A percentile compares a stretch with the other conserved stretches of the same genome.
phyloP scores from a whole-genome alignment of 2,329 filamentous ascomycete species.

The Diplocarpon mali region DNA sequence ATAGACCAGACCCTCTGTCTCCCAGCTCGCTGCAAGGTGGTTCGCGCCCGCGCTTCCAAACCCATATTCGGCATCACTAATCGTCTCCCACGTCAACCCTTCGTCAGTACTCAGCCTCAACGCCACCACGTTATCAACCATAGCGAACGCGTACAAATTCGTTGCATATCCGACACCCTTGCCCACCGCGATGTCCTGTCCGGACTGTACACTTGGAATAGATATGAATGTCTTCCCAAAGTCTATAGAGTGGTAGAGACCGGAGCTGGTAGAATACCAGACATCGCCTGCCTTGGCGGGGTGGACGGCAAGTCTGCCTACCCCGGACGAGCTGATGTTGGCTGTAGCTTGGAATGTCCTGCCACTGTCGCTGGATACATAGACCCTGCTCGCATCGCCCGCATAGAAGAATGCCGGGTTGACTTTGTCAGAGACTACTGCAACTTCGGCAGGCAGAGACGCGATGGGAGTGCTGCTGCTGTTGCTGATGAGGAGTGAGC shows the following conservation, averaged over 20 bases:
- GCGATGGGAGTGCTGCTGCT: constrained; percentile 30
- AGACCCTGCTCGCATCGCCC: constrained; percentile 27
- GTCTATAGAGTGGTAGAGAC: constrained; percentile 42
- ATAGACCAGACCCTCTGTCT: constrained; percentile 5
- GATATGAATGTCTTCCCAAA: constrained; percentile 27
- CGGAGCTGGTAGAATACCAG: constrained; percentile 42
- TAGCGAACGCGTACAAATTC: constrained; percentile 6
- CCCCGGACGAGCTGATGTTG: constrained; percentile 14
- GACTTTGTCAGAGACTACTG: constrained; percentile 34
- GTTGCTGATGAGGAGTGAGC: constrained; percentile 3
- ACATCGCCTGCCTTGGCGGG: constrained; percentile 48
- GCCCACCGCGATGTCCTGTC: constrained; percentile 2
- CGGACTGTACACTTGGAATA: neutral
- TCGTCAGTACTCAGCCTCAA: constrained; percentile 2
- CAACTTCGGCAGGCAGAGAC: constrained; percentile 27
- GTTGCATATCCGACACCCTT: constrained; percentile 3
- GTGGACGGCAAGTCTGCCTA: constrained; percentile 39
- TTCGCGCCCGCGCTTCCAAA: constrained; percentile 4
- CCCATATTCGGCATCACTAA: constrained; percentile 2
- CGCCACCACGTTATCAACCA: neutral
- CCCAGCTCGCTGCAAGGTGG: constrained; percentile 6
- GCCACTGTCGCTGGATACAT: constrained; percentile 39
- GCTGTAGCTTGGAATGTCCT: constrained; percentile 31
- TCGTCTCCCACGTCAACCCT: constrained; percentile 1
- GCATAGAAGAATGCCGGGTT: constrained; percentile 12